These are phyloP conservation scores for Eutypella sp. DNA, from an alignment of 2,329 filamentous ascomycete genomes.

Conservation along the genomic window DNA sequence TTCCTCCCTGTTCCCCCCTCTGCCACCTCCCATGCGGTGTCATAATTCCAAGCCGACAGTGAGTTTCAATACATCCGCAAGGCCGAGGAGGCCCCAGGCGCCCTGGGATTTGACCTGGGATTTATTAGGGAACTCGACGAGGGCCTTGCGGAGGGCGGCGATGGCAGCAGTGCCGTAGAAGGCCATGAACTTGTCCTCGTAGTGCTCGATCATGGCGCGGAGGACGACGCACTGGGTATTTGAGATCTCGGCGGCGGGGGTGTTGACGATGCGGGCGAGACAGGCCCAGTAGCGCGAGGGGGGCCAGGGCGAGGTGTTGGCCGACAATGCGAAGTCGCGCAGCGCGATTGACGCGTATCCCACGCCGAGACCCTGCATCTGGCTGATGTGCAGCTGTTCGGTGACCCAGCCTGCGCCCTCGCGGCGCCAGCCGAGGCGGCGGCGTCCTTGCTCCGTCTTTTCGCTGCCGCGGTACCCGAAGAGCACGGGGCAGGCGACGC, in stretches of 20 bases:
- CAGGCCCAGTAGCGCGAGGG: conserved; percentile 78
- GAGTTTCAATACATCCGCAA: conserved; percentile 48
- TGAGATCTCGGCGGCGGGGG: conserved; percentile 61
- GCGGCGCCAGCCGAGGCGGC: conserved; percentile 69
- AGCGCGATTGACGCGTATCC: conserved; percentile 81
- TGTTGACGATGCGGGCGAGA: conserved; percentile 71
- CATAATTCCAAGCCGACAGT: conserved; percentile 45
- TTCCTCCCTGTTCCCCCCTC: background rate
- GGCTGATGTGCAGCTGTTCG: conserved; percentile 71
- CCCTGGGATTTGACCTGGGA: conserved; percentile 43
- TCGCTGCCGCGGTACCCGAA: conserved; percentile 80
- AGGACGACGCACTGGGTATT: conserved; percentile 69
- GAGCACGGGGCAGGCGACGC: conserved; percentile 73
- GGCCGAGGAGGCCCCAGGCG: conserved; percentile 46
- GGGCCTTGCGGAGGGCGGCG: conserved; percentile 63
- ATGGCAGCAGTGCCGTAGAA: conserved; percentile 77
- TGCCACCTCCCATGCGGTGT: conserved; percentile 3
- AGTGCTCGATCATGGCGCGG: conserved; percentile 66
- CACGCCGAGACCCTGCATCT: conserved; percentile 77
- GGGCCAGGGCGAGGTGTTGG: conserved; percentile 68
- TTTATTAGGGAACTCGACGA: conserved; percentile 67
- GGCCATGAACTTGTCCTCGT: conserved; percentile 68
- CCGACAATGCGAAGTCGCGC: conserved; percentile 70
- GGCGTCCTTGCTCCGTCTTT: conserved; percentile 61
- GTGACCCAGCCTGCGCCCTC: conserved; percentile 55